A percentile compares a stretch with the other conserved stretches of the same genome.
phyloP scores from a whole-genome alignment of 257 asterid species.

The Solanum gracilifrons region DNA sequence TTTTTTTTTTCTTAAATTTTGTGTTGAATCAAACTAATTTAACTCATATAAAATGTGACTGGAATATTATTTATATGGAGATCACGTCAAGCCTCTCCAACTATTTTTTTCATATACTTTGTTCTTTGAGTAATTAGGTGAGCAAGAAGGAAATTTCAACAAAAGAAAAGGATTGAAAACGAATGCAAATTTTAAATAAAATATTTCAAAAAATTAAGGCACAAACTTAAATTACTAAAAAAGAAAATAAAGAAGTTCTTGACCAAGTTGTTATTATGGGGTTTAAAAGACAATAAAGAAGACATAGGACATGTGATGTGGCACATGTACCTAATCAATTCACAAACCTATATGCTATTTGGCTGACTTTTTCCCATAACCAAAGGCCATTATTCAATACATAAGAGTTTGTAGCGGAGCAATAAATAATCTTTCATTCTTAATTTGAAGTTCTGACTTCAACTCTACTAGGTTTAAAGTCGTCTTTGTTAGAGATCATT shows the following conservation, averaged over 20 bases:
- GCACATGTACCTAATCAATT: neutral
- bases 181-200: neutral
- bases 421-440: neutral
- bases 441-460: neutral
- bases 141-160: neutral
- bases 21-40: too few species aligned
- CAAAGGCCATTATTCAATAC: neutral
- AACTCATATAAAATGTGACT: too few species aligned
- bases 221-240: neutral
- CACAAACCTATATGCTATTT: neutral
- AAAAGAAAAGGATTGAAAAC: neutral
- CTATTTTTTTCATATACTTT: neutral
- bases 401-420: rapidly evolving
- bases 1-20: too few species aligned
- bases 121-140: neutral
- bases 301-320: neutral
- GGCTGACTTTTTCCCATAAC: neutral
- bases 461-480: rapidly evolving
- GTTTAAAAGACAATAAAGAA: neutral
- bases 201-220: neutral
- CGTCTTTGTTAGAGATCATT: neutral
- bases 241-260: neutral
- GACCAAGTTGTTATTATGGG: neutral
- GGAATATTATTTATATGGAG: neutral
- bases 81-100: neutral